These are phyloP conservation scores for Lipomyces yarrowii DNA, from an alignment of 1,139 yeast species.

Conservation along the genomic window DNA sequence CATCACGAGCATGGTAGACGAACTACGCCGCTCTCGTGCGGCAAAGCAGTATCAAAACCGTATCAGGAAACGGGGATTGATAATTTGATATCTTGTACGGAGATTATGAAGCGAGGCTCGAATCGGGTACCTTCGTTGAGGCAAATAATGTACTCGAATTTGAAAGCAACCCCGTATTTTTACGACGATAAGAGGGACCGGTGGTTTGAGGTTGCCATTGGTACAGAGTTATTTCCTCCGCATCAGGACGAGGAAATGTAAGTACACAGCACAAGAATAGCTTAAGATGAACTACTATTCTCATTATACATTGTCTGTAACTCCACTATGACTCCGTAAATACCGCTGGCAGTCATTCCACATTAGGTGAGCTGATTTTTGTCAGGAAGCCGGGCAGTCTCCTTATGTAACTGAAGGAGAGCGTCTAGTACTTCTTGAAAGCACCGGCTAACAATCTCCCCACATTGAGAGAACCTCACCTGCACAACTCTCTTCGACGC, in stretches of 20 bases:
- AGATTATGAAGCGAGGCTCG: not conserved
- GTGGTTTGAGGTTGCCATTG: not conserved
- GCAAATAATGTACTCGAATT: no score
- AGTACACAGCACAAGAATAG: not conserved
- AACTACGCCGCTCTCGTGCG: not conserved
- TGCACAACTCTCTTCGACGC: not conserved
- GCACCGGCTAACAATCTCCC: not conserved
- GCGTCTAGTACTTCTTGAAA: not conserved
- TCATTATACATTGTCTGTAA: not conserved
- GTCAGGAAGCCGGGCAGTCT: not conserved
- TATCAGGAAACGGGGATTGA: not conserved
- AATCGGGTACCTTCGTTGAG: no score
- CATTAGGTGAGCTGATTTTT: not conserved
- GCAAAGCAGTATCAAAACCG: not conserved
- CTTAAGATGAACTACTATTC: not conserved
- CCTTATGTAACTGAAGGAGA: not conserved
- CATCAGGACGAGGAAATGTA: not conserved
- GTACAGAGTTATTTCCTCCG: not conserved
- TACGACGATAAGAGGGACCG: not conserved
- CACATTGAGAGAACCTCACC: not conserved
- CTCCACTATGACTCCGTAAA: not conserved
- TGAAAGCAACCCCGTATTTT: not conserved
- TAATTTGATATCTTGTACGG: not conserved
- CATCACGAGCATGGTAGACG: not conserved
- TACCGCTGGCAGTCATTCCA: not conserved